Percentiles rank a stretch among this genome's conserved stretches.
phyloP scores from a whole-genome alignment of 306 rosid genomes.

The Pyrus betulifolia region DNA sequence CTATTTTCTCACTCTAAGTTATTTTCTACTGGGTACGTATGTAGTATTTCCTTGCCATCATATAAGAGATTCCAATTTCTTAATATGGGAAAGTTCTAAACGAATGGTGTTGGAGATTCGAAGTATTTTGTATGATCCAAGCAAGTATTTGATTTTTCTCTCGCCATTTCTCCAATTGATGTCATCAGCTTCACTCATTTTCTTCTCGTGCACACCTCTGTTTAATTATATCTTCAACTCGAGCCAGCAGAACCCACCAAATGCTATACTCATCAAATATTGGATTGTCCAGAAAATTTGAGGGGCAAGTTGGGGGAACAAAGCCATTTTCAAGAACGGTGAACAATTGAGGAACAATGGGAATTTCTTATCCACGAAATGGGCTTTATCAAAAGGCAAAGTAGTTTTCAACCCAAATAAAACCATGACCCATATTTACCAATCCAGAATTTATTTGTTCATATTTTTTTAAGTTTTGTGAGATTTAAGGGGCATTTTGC shows the following conservation, averaged over 20 bases:
- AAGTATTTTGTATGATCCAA: not conserved
- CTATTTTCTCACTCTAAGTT: not conserved
- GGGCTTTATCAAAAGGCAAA: not conserved
- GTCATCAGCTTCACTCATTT: not conserved
- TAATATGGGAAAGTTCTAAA: slow-evolving; percentile 6
- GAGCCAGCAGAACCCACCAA: not conserved
- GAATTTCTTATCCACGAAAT: slow-evolving; percentile 18
- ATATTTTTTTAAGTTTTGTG: not conserved
- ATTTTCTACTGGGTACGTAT: not conserved
- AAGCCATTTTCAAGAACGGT: not conserved
- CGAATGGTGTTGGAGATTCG: not conserved
- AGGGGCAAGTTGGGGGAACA: not conserved
- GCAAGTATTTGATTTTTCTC: slow-evolving; percentile 11
- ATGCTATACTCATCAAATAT: slow-evolving; percentile 4
- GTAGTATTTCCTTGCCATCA: not conserved
- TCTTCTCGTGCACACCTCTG: not conserved
- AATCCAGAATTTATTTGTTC: not conserved
- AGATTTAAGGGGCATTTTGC: not conserved
- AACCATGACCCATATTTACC: not conserved
- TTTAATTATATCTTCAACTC: not conserved
- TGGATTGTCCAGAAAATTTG: slow-evolving; percentile 1
- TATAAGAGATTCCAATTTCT: slow-evolving; percentile 17
- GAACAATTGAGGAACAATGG: slow-evolving; percentile 21
- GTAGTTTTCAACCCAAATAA: slow-evolving; percentile 15
- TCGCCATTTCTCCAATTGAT: not conserved